Evolutionary conservation across 306 rosid species (phyloP).

Genomic region (Medicago lupulina): DNA sequence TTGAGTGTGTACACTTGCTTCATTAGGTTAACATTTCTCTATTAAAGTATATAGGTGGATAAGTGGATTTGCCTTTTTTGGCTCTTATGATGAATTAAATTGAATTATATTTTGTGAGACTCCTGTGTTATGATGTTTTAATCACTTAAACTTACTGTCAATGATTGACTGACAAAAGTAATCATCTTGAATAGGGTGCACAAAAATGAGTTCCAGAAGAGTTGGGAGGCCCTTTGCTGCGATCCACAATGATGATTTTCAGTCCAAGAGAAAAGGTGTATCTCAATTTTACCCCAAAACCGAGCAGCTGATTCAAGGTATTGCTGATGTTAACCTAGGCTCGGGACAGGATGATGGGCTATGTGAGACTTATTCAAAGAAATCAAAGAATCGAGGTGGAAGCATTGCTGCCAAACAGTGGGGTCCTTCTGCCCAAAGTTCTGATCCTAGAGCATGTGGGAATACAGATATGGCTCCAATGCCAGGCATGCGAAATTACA

Average conservation of each 20-base stretch:
- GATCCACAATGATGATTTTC: conserved; percentile 51
- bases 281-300: conserved; percentile 37
- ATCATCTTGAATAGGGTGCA: conserved; percentile 9
- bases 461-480: conserved; percentile 49
- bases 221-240: conserved; percentile 43
- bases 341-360: conserved; percentile 59
- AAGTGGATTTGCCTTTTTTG: neutral
- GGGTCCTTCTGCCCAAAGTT: conserved; percentile 42
- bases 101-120: neutral
- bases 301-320: conserved; percentile 58
- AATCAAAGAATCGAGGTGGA: conserved; percentile 73
- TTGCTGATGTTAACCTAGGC: conserved; percentile 57
- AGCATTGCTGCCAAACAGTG: conserved; percentile 58
- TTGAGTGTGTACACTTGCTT: neutral
- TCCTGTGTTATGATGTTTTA: neutral
- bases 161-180: conserved; percentile 9
- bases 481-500: conserved; percentile 36
- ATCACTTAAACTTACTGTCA: neutral
- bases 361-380: conserved; percentile 72
- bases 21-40: neutral
- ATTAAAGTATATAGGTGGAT: neutral
- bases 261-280: conserved; percentile 52
- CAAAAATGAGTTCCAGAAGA: conserved; percentile 57
- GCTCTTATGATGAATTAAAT: conserved; percentile 16
- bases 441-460: conserved; percentile 53